phyloP scores from a whole-genome alignment of 805 yeast genomes.

The Pichia manshurica region DNA sequence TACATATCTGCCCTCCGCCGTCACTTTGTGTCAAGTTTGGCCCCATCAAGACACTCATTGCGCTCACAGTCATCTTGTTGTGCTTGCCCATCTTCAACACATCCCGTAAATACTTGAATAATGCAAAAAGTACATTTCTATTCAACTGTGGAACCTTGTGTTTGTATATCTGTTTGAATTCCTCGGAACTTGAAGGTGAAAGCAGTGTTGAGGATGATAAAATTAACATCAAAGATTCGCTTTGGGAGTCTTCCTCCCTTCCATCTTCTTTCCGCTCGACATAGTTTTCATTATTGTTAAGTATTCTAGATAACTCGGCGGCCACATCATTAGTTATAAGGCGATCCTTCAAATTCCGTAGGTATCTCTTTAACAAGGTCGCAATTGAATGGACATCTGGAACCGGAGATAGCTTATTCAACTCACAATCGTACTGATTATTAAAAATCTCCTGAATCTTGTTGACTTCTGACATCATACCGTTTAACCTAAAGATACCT shows the following conservation, averaged over 20 bases:
- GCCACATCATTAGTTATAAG: slow-evolving; percentile 48
- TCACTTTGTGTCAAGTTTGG: slow-evolving; percentile 32
- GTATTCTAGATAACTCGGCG: slow-evolving; percentile 30
- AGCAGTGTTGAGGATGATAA: not conserved
- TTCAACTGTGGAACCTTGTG: slow-evolving; percentile 48
- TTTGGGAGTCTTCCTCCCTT: slow-evolving; percentile 3
- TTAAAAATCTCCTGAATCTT: slow-evolving; percentile 67
- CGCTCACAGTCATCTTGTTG: slow-evolving; percentile 82
- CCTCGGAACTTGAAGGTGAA: not conserved
- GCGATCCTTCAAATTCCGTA: slow-evolving; percentile 73
- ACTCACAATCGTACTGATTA: slow-evolving; percentile 59
- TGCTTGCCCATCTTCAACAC: slow-evolving; percentile 54
- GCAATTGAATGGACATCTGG: slow-evolving; percentile 84
- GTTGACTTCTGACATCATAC: slow-evolving; percentile 73
- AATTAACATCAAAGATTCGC: not conserved
- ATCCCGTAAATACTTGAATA: slow-evolving; percentile 62
- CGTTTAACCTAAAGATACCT: slow-evolving; percentile 87
- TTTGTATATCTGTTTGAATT: slow-evolving; percentile 29
- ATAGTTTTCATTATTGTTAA: slow-evolving; percentile 14
- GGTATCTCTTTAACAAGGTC: slow-evolving; percentile 74
- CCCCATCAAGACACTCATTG: slow-evolving; percentile 39
- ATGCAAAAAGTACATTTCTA: slow-evolving; percentile 51
- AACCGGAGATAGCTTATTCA: slow-evolving; percentile 39
- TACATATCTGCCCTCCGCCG: slow-evolving; percentile 31
- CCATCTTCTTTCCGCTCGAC: slow-evolving; percentile 19